Conservation (phyloP, 2,329 filamentous ascomycete species). For the Davidsoniella eucalypti region DNA sequence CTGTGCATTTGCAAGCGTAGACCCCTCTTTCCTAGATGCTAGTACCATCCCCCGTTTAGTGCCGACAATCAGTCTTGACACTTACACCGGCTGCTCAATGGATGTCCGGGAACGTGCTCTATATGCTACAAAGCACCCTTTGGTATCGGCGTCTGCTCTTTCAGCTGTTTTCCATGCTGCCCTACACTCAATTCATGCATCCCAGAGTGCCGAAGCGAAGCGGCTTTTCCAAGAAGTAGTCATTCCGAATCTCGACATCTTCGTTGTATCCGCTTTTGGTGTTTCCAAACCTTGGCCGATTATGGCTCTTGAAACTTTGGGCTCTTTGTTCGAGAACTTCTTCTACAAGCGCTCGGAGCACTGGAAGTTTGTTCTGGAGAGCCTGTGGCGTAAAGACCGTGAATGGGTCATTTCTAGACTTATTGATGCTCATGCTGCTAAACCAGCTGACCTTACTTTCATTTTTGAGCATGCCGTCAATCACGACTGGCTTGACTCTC, state of each 20-base stretch:
- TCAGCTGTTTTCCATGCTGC: constrained; percentile 50
- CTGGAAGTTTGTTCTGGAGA: constrained; percentile 78
- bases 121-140: constrained; percentile 62
- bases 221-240: constrained; percentile 50
- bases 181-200: constrained; percentile 42
- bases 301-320: constrained; percentile 58
- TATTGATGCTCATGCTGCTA: constrained; percentile 63
- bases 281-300: constrained; percentile 62
- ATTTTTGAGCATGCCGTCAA: constrained; percentile 51
- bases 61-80: constrained; percentile 52
- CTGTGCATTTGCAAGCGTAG: constrained; percentile 65
- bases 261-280: constrained; percentile 61
- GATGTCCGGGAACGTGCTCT: constrained; percentile 36
- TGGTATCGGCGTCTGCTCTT: constrained; percentile 76
- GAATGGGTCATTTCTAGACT: constrained; percentile 72
- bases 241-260: constrained; percentile 59
- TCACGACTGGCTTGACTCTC: constrained; percentile 68
- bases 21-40: constrained; percentile 61
- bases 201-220: constrained; percentile 46
- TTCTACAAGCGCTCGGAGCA: constrained; percentile 61
- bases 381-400: constrained; percentile 79
- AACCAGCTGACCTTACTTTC: constrained; percentile 34
- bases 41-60: constrained; percentile 70
- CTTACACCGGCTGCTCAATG: constrained; percentile 33
- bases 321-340: constrained; percentile 68